These are phyloP conservation scores for Triangularia verruculosa DNA, from an alignment of 2,329 filamentous ascomycete genomes.

Conservation along the genomic window DNA sequence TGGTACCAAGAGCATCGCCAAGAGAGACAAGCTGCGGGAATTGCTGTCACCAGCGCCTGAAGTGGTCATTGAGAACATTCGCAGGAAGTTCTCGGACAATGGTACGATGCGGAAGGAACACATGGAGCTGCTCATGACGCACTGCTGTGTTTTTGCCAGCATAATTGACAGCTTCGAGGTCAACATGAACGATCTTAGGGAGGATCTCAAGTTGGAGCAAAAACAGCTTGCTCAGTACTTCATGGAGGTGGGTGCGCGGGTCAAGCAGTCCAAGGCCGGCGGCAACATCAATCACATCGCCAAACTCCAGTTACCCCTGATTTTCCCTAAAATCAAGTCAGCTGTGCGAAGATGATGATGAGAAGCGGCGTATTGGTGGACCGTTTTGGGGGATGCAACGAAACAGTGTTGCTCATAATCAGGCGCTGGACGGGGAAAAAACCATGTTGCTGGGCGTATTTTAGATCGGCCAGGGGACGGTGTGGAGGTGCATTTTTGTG, in stretches of 20 bases:
- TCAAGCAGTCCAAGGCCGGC: constrained; percentile 58
- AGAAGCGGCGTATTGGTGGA: not conserved
- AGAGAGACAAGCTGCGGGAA: constrained; percentile 59
- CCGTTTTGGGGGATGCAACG: not conserved
- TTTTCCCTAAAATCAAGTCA: constrained; percentile 67
- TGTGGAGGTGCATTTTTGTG: not conserved
- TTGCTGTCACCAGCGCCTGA: constrained; percentile 57
- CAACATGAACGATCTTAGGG: constrained; percentile 65
- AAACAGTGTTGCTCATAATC: not conserved
- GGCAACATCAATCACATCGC: constrained; percentile 58
- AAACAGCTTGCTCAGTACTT: constrained; percentile 71
- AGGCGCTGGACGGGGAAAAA: not conserved
- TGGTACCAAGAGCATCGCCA: constrained; percentile 52
- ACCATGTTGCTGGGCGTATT: not conserved
- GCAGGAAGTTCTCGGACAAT: constrained; percentile 64
- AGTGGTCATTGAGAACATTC: constrained; percentile 62
- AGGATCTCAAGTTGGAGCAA: constrained; percentile 70
- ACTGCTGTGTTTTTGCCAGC: constrained; percentile 68
- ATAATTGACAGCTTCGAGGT: constrained; percentile 72
- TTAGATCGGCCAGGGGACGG: not conserved
- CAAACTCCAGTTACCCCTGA: constrained; percentile 71
- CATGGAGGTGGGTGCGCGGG: constrained; percentile 69
- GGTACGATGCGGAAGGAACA: constrained; percentile 69
- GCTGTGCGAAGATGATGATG: constrained; percentile 28
- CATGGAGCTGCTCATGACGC: constrained; percentile 67